Evolutionary conservation across 2,329 filamentous ascomycete genomes (phyloP), one percentile per base, ranked within the genome.

Genomic region (Penicillium sclerotigenum): DNA sequence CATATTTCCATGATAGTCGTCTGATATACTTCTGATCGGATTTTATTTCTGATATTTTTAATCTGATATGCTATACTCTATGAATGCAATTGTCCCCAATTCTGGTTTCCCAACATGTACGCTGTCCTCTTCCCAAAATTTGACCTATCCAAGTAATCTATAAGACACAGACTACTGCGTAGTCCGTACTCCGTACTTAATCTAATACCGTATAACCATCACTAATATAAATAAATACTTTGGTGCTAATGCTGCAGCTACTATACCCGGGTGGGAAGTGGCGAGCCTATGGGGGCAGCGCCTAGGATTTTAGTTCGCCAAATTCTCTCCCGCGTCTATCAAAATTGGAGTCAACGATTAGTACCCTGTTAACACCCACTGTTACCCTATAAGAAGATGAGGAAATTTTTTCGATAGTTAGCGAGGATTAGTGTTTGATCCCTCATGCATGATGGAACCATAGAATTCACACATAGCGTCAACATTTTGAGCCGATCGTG

Each of bases 241-340:
- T 33, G 13, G 28, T 37, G 33, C 52, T 49, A 54, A 54, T 40
- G 34, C 42, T 47, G 52, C 52, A 54, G 37, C 52, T 54, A 50
- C 51, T 55, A 55, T 51, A 37, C 52, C 47, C 40, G 11, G 47
- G 47, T 52, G 38, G 48, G 47, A 56, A 56, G 47, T 56, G 53
- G 53, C 53, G 34, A 52, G 53, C 53, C 47, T 56, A 52, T 56
- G 47, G 37, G n/a, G 31, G 29, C 26, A 37, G 47, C 47, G 53
- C 47, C 53, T 52, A 40, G 40, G 28, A 52, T 22, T 56, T 56
- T 56, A 56, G 53, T 51, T 52, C 45, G 46, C 22, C 46, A 22
- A 52, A 29, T 40, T 52, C 41, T 40, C 28, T 56, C 47, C 53
- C 53, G 53, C 53, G 47, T 56, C 53, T 56, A 56, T 56, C 47